phyloP scores from a whole-genome alignment of 2,329 filamentous ascomycete species.

The Colletotrichum sp. region DNA sequence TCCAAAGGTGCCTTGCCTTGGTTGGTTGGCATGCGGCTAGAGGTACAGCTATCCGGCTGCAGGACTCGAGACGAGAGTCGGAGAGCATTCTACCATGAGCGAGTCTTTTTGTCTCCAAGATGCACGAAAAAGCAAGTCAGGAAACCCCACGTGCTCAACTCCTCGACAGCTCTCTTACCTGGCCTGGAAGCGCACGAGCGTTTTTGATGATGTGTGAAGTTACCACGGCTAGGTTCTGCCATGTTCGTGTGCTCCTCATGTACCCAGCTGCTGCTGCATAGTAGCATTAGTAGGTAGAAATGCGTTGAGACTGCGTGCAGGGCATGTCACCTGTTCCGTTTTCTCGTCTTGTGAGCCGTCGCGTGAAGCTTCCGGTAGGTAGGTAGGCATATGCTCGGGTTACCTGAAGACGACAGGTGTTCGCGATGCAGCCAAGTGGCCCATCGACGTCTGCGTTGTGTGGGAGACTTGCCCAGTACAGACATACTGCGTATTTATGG shows the following conservation, averaged over 20 bases:
- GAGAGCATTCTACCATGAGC: background rate
- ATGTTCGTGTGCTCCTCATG: background rate
- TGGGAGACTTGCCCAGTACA: background rate
- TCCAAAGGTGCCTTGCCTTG: background rate
- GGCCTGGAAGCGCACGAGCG: background rate
- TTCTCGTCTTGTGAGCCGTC: background rate
- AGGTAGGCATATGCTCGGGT: background rate
- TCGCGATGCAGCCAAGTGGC: background rate
- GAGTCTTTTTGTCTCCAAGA: background rate
- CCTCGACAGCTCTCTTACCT: background rate
- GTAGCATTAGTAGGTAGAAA: background rate
- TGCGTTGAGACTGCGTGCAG: background rate
- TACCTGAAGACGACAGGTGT: background rate
- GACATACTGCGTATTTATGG: background rate
- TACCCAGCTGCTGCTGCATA: background rate
- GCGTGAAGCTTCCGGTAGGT: background rate
- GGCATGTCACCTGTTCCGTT: background rate
- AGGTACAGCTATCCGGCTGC: background rate
- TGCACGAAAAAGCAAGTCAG: background rate
- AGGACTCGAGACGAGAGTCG: background rate
- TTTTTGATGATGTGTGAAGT: background rate
- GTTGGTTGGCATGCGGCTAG: background rate
- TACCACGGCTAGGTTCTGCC: background rate
- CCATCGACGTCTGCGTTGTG: background rate
- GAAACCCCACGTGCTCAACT: slow-evolving; percentile 3